Percentiles rank a stretch among this genome's conserved stretches.
phyloP scores from a whole-genome alignment of 2,329 filamentous ascomycete species.

The Fusarium nelsonii region DNA sequence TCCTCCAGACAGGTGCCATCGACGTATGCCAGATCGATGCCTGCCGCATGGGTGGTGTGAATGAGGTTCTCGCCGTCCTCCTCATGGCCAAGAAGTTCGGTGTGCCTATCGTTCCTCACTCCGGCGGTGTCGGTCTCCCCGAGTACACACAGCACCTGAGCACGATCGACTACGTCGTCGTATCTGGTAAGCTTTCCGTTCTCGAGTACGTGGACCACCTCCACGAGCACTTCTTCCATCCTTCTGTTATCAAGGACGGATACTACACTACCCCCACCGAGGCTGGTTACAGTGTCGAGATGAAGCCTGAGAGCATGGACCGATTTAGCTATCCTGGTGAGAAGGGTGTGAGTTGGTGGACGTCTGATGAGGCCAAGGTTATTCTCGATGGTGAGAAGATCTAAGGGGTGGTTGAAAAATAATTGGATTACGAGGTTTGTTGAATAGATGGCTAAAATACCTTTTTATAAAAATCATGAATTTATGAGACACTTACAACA shows the following conservation, averaged over 20 bases:
- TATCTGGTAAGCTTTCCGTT: constrained; percentile 83
- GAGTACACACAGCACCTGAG: constrained; percentile 95
- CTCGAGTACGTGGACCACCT: constrained; percentile 94
- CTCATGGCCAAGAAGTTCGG: constrained; percentile 84
- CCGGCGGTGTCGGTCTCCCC: constrained; percentile 87
- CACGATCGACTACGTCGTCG: constrained; percentile 92
- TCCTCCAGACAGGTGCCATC: constrained; percentile 82
- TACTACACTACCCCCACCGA: constrained; percentile 89
- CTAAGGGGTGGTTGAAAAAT: constrained; percentile 48
- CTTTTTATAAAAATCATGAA: constrained; percentile 28
- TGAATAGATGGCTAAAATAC: constrained; percentile 18
- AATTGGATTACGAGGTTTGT: background rate
- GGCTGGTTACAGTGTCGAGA: constrained; percentile 91
- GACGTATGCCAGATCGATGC: constrained; percentile 93
- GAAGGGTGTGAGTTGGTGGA: constrained; percentile 87
- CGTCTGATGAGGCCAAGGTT: constrained; percentile 78
- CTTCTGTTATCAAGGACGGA: constrained; percentile 82
- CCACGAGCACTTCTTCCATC: constrained; percentile 92
- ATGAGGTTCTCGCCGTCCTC: constrained; percentile 91
- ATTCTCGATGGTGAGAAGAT: constrained; percentile 76
- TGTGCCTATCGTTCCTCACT: constrained; percentile 89
- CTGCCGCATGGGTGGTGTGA: constrained; percentile 89
- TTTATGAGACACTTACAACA: constrained; percentile 29
- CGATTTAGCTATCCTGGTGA: constrained; percentile 80
- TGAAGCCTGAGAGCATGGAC: constrained; percentile 91